Evolutionary conservation across 805 yeast genomes (phyloP).

Genomic region (Tetrapisispora pingtungensis): DNA sequence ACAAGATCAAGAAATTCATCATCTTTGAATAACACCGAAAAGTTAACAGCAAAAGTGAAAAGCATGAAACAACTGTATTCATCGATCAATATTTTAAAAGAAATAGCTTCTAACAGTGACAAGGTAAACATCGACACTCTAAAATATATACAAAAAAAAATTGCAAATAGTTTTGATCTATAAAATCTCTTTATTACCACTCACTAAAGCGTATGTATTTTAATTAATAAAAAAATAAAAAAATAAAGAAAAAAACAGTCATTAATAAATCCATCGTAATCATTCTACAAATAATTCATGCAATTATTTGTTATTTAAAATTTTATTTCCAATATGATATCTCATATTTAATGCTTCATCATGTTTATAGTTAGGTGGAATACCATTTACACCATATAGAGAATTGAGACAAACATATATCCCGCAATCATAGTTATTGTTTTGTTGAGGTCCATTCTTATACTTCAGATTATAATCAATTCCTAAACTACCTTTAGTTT

Average conservation of each 20-base stretch:
- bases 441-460: slow-evolving; percentile 63
- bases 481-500: slow-evolving; percentile 39
- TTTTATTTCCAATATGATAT: slow-evolving; percentile 31
- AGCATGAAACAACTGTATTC: background rate
- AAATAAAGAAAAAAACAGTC: no score
- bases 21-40: no score
- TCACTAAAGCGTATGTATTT: no score
- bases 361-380: slow-evolving; percentile 46
- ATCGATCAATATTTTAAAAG: background rate
- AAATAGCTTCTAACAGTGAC: background rate
- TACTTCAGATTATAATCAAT: slow-evolving; percentile 27
- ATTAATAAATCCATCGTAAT: no score
- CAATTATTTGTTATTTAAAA: slow-evolving; percentile 5
- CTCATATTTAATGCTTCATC: slow-evolving; percentile 62
- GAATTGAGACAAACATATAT: slow-evolving; percentile 81
- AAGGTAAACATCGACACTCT: background rate
- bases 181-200: no score
- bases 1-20: background rate
- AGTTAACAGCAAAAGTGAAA: background rate
- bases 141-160: background rate
- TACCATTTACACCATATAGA: slow-evolving; percentile 44
- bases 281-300: background rate
- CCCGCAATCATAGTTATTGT: slow-evolving; percentile 91
- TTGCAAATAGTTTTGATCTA: background rate
- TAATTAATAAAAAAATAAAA: no score